These are phyloP conservation scores for Barbatosphaeria neglecta DNA, from an alignment of 495 filamentous ascomycete species.

Conservation along the genomic window DNA sequence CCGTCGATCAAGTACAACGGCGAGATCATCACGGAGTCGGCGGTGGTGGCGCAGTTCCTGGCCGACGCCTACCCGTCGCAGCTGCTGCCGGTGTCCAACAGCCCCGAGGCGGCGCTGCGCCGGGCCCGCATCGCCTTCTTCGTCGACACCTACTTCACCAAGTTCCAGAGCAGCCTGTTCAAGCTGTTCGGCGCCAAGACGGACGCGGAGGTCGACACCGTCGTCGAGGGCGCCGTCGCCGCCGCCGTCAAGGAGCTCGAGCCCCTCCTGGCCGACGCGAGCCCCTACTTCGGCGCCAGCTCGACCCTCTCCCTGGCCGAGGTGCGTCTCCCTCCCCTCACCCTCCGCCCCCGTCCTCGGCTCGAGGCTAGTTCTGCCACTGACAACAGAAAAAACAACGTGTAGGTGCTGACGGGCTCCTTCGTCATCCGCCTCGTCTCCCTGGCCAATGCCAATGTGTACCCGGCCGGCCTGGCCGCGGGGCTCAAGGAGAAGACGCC, in stretches of 20 bases:
- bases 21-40: conserved; percentile 61
- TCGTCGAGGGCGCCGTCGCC: conserved; percentile 34
- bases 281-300: conserved; percentile 74
- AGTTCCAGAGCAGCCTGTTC: conserved; percentile 40
- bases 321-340: conserved; percentile 31
- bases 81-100: conserved; percentile 36
- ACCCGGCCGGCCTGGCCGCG: conserved; percentile 36
- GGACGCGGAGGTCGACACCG: conserved; percentile 23
- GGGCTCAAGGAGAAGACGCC: conserved; percentile 44
- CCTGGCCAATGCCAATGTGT: conserved; percentile 37
- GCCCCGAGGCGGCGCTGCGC: conserved; percentile 28
- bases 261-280: conserved; percentile 52
- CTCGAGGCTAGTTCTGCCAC: neutral
- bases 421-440: conserved; percentile 50
- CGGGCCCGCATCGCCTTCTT: conserved; percentile 69
- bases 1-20: conserved; percentile 60
- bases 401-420: conserved; percentile 55
- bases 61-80: conserved; percentile 38
- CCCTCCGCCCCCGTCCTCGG: neutral
- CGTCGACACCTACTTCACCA: conserved; percentile 59
- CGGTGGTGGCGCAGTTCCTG: conserved; percentile 67
- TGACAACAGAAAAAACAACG: conserved; percentile 9
- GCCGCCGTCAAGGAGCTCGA: conserved; percentile 62
- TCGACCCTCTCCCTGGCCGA: conserved; percentile 65
- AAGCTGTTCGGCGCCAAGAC: conserved; percentile 25